Base-by-base conservation (phyloP, 305 asterid genomes). In the Lippia alba region DNA sequence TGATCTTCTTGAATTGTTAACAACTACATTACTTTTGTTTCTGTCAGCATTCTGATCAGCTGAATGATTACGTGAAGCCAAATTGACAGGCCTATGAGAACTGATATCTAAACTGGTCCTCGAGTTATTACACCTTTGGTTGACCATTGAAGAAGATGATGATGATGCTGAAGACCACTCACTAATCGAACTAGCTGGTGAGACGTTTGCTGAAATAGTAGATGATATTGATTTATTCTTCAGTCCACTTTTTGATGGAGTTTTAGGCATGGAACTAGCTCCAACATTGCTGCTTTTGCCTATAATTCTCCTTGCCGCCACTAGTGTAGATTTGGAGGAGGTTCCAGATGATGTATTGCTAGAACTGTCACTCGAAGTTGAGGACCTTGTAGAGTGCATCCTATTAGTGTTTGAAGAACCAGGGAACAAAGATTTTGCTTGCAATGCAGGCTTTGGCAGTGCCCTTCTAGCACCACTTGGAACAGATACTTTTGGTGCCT, bases 81-180 rank as follows among this genome's bases (percentile, higher is more conserved):
- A 74, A 69, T 86, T 87, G 61, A 78, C 74, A 45, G 95, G 83
- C 77, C 62, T 84, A 77, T 86, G 77, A 59, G 94, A 94, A 80
- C 80, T 77, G 62, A 82, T 70, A 58, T 84, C 96, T 41, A 84
- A 33, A 77, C 97, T 91, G 75, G 82, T 72, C 83, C 96, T 89
- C 16, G 88, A 78, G 81, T 70, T 86, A 58, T 61, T 76, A 58
- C 76, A 81, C 74, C 76, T 76, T 66, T 51, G 85, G 75, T 80
- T 86, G 78, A 80, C 72, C 70, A 84, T 73, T 50, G 89, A 84
- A 76, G 96, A 88, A 10, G 96, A 87, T 30, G 94, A 82, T 46
- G 96, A 91, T 17, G 99, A 92, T 71, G 70, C 91, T 51, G 96
- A 87, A 60, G 99, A 95, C 97, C 96, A 95, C 66, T 95, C 98